Percentiles rank a stretch among this genome's conserved stretches.
Evolutionary conservation across 2,329 filamentous ascomycete species (phyloP).

Genomic region (Colletotrichum tamarilloi): DNA sequence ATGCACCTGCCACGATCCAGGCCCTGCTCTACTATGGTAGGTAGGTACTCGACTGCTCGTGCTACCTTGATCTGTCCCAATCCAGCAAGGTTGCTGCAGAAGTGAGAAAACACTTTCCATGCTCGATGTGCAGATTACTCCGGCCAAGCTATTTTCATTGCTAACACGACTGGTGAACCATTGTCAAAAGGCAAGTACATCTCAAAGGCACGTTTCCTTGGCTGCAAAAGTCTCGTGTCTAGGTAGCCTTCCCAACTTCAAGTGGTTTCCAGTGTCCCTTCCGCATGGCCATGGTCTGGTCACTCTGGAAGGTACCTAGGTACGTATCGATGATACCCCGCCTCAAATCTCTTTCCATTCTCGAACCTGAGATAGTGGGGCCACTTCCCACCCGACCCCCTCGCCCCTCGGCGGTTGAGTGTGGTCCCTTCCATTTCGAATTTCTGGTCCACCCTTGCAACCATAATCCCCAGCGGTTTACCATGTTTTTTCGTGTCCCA

Average conservation of each 20-base stretch:
- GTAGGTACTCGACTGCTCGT: neutral
- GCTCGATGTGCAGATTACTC: neutral
- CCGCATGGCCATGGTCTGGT: neutral
- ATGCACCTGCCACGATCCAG: slow-evolving; percentile 15
- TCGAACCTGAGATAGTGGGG: slow-evolving; percentile 25
- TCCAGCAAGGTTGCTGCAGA: neutral
- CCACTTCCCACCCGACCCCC: neutral
- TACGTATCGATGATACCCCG: slow-evolving; percentile 5
- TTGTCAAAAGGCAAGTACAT: too few relatives aligned
- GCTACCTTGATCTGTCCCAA: neutral
- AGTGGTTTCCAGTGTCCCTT: too few relatives aligned
- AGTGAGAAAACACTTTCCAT: neutral
- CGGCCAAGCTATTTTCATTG: too few relatives aligned
- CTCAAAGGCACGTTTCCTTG: too few relatives aligned
- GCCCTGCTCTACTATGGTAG: neutral
- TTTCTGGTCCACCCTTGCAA: neutral
- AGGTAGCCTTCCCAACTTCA: too few relatives aligned
- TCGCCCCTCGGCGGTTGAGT: neutral
- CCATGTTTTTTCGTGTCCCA: neutral
- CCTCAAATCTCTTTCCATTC: slow-evolving; percentile 33
- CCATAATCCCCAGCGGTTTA: slow-evolving; percentile 25
- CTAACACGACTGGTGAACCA: too few relatives aligned
- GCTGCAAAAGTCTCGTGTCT: too few relatives aligned
- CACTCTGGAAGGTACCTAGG: neutral
- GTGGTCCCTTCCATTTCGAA: slow-evolving; percentile 1